These are phyloP conservation scores for Arthrobotrys entomopaga DNA, from an alignment of 2,329 filamentous ascomycete species.

Conservation along the genomic window DNA sequence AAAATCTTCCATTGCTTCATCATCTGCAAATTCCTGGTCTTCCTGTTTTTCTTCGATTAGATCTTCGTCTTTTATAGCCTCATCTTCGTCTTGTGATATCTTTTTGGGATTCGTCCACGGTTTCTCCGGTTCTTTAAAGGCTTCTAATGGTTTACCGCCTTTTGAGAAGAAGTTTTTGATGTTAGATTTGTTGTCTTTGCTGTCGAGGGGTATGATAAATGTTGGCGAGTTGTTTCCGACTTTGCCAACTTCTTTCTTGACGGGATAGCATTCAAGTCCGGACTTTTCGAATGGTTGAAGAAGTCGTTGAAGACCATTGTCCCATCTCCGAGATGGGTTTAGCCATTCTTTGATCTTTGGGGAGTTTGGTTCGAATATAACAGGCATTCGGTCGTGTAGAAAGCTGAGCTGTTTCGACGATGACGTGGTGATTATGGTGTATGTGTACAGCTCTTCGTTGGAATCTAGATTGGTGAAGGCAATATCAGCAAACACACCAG, in stretches of 20 bases:
- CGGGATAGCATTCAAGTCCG: slow-evolving; percentile 84
- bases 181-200: slow-evolving; percentile 87
- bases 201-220: slow-evolving; percentile 84
- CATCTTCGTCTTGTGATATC: slow-evolving; percentile 37
- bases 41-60: slow-evolving; percentile 57
- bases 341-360: slow-evolving; percentile 74
- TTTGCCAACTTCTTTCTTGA: slow-evolving; percentile 89
- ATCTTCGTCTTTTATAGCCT: slow-evolving; percentile 17
- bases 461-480: slow-evolving; percentile 63
- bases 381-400: slow-evolving; percentile 94
- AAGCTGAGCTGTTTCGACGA: slow-evolving; percentile 85
- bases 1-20: slow-evolving; percentile 47
- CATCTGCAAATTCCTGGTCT: not conserved
- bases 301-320: slow-evolving; percentile 77
- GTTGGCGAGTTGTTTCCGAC: slow-evolving; percentile 88
- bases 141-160: slow-evolving; percentile 45
- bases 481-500: not conserved
- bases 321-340: slow-evolving; percentile 79
- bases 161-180: slow-evolving; percentile 92
- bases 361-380: slow-evolving; percentile 82
- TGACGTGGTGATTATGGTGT: slow-evolving; percentile 91
- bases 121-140: slow-evolving; percentile 53
- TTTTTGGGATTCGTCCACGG: slow-evolving; percentile 45
- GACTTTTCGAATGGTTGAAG: slow-evolving; percentile 79
- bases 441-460: slow-evolving; percentile 80